Base-by-base conservation (phyloP, 2,329 filamentous ascomycete genomes). In the Falciphora oryzae region DNA sequence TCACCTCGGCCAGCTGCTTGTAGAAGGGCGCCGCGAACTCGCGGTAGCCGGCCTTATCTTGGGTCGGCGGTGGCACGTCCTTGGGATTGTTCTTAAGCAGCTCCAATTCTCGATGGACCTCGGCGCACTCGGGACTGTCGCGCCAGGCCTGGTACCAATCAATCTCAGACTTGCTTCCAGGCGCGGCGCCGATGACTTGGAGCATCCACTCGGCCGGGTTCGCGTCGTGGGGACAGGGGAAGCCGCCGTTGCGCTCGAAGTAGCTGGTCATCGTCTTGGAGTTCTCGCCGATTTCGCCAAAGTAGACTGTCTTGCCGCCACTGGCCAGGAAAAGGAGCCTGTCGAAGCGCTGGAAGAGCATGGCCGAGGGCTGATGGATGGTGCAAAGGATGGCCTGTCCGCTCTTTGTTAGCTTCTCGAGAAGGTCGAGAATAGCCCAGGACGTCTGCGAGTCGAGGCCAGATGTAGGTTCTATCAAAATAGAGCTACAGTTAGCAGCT, bases 381-480 rank as follows among this genome's bases (percentile, higher is more conserved):
- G 81, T 83, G 63, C 79, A 81, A 0, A 84, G 71, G 16, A 84
- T 76, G 13, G 81, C 79, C 68, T 84, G 81, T 6, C 81, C 80
- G 4, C 74, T 76, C 64, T 81, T 75, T 3, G 84, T 80, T 1
- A 89, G 79, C 68, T 90, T 91, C 67, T 89, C 84, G 60, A 92
- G 81, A 7, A 92, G 79, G 71, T 85, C 83, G 59, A 86, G 83
- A 71, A 92, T 91, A 65, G 87, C 86, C 87, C 88, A 91, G 1
- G 89, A 89, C 2, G 87, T 90, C 72, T 91, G 88, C 71, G 82
- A 86, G 73, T 92, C 89, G 35, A 92, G 81, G 74, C 89, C 89
- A 32, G 87, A 90, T 8, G 89, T 92, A 4, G 89, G 89, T 73
- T 92, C 60, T 62, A 16, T 10, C 16, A 31, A 31, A 22, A 28